phyloP scores from a whole-genome alignment of 352 stramenopile genomes.

The Globisporangium paroecandrum region DNA sequence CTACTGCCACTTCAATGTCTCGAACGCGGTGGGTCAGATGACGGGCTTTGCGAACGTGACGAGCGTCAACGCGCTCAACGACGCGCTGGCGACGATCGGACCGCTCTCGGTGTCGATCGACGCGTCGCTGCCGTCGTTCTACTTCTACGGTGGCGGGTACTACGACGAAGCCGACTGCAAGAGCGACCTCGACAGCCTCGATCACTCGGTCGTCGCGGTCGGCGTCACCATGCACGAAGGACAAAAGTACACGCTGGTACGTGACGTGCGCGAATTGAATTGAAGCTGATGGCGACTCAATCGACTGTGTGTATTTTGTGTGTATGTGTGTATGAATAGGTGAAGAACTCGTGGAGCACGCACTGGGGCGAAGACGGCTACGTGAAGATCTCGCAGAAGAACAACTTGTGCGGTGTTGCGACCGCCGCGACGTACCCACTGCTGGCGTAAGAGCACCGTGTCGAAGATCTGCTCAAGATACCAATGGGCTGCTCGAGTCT shows the following conservation, averaged over 20 bases:
- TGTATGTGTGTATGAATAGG: not conserved
- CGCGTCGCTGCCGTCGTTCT: conserved; percentile 79
- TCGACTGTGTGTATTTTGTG: not conserved
- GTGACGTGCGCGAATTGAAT: not conserved
- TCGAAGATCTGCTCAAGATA: not conserved
- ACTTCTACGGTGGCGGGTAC: conserved; percentile 86
- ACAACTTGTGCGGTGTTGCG: conserved; percentile 95
- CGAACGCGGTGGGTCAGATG: conserved; percentile 69
- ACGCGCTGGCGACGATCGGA: conserved; percentile 74
- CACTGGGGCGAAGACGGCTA: conserved; percentile 93
- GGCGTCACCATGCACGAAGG: conserved; percentile 86
- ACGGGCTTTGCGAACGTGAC: conserved; percentile 83
- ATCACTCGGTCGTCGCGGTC: conserved; percentile 91
- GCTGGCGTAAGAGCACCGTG: conserved; percentile 29
- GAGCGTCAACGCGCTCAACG: conserved; percentile 67
- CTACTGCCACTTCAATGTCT: conserved; percentile 86
- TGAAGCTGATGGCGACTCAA: no score
- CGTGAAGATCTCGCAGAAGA: conserved; percentile 88
- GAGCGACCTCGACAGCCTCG: conserved; percentile 86
- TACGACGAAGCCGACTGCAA: conserved; percentile 89
- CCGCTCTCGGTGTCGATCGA: conserved; percentile 90
- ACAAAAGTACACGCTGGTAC: conserved; percentile 90
- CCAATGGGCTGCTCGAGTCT: not conserved
- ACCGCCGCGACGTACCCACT: conserved; percentile 84
- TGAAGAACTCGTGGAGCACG: conserved; percentile 95